Conservation (phyloP, 768 basidiomycete species). For the Termitomyces eurrhizus region DNA sequence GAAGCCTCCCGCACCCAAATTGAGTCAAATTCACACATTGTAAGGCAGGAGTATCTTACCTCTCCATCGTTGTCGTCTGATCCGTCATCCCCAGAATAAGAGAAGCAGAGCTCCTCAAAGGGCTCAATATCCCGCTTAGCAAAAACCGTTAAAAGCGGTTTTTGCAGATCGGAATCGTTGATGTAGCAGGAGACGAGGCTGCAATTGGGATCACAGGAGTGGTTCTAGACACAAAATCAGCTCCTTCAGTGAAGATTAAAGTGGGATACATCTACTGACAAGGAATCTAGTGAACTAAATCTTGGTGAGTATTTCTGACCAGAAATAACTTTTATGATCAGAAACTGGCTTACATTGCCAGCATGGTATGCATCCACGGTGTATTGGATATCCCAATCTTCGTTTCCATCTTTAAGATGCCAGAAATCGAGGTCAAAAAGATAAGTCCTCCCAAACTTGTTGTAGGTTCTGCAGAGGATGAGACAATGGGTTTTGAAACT, state of each 20-base stretch:
- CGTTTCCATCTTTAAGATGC: constrained; percentile 42
- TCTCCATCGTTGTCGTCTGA: constrained; percentile 29
- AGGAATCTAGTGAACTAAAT: constrained; percentile 86
- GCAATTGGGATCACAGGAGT: constrained; percentile 89
- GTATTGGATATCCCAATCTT: constrained; percentile 42
- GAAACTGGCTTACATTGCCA: constrained; percentile 60
- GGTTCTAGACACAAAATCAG: constrained; percentile 54
- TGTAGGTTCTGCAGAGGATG: constrained; percentile 52
- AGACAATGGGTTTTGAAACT: neutral
- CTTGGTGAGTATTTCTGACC: constrained; percentile 3
- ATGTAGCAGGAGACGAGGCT: constrained; percentile 69
- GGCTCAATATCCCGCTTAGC: constrained; percentile 58
- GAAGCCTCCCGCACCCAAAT: neutral
- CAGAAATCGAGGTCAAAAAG: constrained; percentile 82
- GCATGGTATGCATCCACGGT: constrained; percentile 86
- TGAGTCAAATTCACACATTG: neutral
- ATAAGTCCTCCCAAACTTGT: constrained; percentile 71
- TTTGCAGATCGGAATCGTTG: constrained; percentile 69
- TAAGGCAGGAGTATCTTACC: constrained; percentile 12
- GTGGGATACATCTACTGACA: constrained; percentile 36
- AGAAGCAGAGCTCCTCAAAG: constrained; percentile 74
- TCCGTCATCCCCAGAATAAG: constrained; percentile 50
- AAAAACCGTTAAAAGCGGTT: constrained; percentile 68
- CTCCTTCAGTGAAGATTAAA: neutral
- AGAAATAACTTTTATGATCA: neutral